phyloP scores from a whole-genome alignment of 176 grass and related monocot genomes.

The Tillandsia leiboldiana region DNA sequence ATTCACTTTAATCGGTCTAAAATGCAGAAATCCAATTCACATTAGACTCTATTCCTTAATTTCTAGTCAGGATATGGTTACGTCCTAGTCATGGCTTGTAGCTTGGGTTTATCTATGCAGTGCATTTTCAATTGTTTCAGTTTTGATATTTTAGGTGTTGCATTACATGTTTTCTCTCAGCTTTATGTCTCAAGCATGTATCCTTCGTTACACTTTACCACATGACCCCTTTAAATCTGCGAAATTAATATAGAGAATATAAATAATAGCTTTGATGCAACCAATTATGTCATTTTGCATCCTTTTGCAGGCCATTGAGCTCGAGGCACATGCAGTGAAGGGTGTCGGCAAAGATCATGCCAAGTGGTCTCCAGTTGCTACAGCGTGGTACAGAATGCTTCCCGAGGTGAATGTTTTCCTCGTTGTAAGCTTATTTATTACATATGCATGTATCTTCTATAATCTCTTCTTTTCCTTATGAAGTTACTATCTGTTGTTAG shows the following conservation, averaged over 20 bases:
- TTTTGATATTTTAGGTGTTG: too few relatives aligned
- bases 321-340: constrained; percentile 87
- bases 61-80: too few relatives aligned
- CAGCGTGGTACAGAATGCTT: constrained; percentile 92
- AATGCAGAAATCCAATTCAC: too few relatives aligned
- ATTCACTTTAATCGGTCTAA: neutral
- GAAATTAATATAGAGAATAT: too few relatives aligned
- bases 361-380: constrained; percentile 99
- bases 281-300: neutral
- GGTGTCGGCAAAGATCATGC: constrained; percentile 80
- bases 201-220: too few relatives aligned
- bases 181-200: too few relatives aligned
- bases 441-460: neutral
- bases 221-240: too few relatives aligned
- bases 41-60: too few relatives aligned
- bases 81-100: too few relatives aligned
- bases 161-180: too few relatives aligned
- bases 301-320: constrained; percentile 59
- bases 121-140: too few relatives aligned
- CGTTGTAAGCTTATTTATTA: constrained; percentile 13
- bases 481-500: constrained; percentile 25
- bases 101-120: too few relatives aligned
- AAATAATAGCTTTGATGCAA: neutral
- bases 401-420: constrained; percentile 51
- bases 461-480: constrained; percentile 7